Evolutionary conservation across 2,329 filamentous ascomycete species (phyloP).

Genomic region (Monilinia fructigena): DNA sequence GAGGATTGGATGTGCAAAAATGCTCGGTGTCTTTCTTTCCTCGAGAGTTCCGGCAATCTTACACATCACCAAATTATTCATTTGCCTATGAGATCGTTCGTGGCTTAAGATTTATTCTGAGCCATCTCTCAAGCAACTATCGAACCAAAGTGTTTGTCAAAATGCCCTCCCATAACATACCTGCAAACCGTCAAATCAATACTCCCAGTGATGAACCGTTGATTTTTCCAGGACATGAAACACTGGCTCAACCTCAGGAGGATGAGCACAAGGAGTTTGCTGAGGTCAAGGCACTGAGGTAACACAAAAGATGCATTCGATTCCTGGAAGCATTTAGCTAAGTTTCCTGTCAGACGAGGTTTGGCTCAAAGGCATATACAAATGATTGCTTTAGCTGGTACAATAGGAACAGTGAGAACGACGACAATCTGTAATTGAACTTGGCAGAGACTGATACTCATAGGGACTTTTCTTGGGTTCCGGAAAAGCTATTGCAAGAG

Average conservation of each 20-base stretch:
- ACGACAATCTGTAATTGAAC: too few relatives aligned
- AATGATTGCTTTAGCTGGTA: constrained; percentile 46
- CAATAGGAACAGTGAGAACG: constrained; percentile 42
- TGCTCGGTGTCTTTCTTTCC: not conserved
- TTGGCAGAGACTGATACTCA: not conserved
- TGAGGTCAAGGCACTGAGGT: constrained; percentile 22
- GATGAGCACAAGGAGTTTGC: constrained; percentile 13
- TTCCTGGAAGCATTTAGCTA: not conserved
- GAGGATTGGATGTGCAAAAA: not conserved
- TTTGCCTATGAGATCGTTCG: not conserved
- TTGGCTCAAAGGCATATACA: constrained; percentile 46
- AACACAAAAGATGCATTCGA: not conserved
- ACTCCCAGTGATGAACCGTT: constrained; percentile 13
- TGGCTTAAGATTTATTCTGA: not conserved
- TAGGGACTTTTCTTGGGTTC: constrained; percentile 39
- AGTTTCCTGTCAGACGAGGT: constrained; percentile 25
- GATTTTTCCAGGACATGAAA: not conserved
- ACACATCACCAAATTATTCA: too few relatives aligned
- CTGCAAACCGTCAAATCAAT: not conserved
- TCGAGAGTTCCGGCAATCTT: too few relatives aligned
- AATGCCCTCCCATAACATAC: not conserved
- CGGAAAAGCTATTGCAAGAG: constrained; percentile 51
- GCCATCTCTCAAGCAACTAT: not conserved
- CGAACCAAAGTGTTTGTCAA: not conserved
- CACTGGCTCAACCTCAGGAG: not conserved